Evolutionary conservation across 768 basidiomycete species (phyloP).

Genomic region (Hydnomerulius pinastri): DNA sequence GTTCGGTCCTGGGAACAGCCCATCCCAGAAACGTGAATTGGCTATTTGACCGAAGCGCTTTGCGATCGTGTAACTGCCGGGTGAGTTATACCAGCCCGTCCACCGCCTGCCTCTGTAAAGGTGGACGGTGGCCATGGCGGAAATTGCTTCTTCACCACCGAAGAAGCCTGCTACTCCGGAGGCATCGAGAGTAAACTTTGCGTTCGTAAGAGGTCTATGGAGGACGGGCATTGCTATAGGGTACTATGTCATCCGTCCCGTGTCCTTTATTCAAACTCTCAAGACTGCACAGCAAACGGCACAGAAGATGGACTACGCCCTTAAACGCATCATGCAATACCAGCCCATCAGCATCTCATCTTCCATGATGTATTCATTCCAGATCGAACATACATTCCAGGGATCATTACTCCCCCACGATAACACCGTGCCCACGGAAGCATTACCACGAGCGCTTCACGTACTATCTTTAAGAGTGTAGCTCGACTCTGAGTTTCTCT

Average conservation of each 20-base stretch:
- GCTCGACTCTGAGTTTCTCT: too few species aligned
- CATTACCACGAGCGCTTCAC: too few species aligned
- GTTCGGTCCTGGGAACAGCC: conserved; percentile 32
- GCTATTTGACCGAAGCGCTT: conserved; percentile 34
- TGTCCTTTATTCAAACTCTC: too few species aligned
- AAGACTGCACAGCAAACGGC: too few species aligned
- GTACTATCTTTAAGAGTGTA: too few species aligned
- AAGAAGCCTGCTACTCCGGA: conserved; percentile 39
- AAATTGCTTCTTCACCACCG: conserved; percentile 39
- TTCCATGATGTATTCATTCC: too few species aligned
- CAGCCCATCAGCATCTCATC: too few species aligned
- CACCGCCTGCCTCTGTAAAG: conserved; percentile 32
- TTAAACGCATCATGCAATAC: too few species aligned
- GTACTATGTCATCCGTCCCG: not conserved
- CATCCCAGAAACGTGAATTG: conserved; percentile 30
- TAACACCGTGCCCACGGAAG: too few species aligned
- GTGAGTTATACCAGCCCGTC: conserved; percentile 41
- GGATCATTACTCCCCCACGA: too few species aligned
- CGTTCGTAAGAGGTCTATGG: conserved; percentile 1
- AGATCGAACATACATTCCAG: too few species aligned
- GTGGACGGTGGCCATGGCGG: conserved; percentile 39
- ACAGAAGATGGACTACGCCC: too few species aligned
- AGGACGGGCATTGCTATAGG: conserved; percentile 17
- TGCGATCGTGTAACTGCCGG: conserved; percentile 36
- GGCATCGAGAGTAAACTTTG: conserved; percentile 24